Conservation (phyloP, 1,139 yeast species). For the Nakaseomyces bracarensis region DNA sequence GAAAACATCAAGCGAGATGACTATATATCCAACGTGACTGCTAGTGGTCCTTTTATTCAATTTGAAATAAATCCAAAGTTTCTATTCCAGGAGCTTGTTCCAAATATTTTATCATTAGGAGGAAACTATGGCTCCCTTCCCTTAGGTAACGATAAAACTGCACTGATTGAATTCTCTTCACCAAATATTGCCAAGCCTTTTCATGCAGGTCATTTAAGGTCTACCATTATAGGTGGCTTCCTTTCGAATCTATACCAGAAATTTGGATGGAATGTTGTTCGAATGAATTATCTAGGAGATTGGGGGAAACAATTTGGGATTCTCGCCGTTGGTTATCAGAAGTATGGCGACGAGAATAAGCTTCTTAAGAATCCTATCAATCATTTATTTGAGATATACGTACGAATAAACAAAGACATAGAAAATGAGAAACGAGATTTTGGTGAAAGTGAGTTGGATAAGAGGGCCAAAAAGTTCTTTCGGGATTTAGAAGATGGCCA, state of each 20-base stretch:
- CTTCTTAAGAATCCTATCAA: constrained; percentile 77
- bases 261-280: constrained; percentile 79
- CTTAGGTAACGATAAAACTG: constrained; percentile 63
- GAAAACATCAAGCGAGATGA: constrained; percentile 55
- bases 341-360: constrained; percentile 72
- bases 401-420: constrained; percentile 72
- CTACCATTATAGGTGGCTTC: constrained; percentile 96
- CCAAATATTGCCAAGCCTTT: constrained; percentile 99
- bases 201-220: constrained; percentile 98
- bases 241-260: constrained; percentile 81
- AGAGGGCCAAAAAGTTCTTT: constrained; percentile 80
- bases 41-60: constrained; percentile 88
- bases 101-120: constrained; percentile 55
- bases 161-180: constrained; percentile 84
- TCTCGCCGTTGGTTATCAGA: constrained; percentile 83
- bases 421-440: constrained; percentile 42
- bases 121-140: constrained; percentile 66
- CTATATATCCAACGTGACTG: constrained; percentile 58
- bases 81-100: constrained; percentile 59
- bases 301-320: constrained; percentile 99
- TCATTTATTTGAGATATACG: constrained; percentile 93
- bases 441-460: constrained; percentile 43
- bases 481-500: constrained; percentile 92
- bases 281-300: constrained; percentile 94
- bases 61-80: constrained; percentile 67